phyloP scores from a whole-genome alignment of 164 flowering plant species.

The Pachysandra terminalis region DNA sequence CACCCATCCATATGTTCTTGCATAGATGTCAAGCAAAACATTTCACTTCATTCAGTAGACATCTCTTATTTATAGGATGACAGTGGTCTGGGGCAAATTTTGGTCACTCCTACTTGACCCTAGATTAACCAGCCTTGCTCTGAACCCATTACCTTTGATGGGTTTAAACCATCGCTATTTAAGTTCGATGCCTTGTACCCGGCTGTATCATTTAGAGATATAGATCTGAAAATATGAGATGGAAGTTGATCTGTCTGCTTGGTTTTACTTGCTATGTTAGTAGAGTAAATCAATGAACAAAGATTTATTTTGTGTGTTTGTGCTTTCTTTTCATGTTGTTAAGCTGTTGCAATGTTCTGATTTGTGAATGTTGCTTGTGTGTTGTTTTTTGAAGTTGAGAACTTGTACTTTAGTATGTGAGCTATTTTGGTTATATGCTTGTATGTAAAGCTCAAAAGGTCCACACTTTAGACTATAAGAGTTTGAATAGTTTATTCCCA shows the following conservation, averaged over 20 bases:
- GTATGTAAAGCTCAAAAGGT: background rate
- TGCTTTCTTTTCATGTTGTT: background rate
- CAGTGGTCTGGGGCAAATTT: too few relatives aligned
- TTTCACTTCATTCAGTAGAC: too few relatives aligned
- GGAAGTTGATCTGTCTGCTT: background rate
- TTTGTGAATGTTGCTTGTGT: background rate
- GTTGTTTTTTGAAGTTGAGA: background rate
- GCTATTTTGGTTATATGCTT: background rate
- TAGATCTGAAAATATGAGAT: background rate
- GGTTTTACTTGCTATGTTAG: background rate
- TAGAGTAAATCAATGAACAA: background rate
- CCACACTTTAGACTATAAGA: background rate
- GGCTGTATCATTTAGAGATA: too few relatives aligned
- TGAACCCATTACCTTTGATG: too few relatives aligned
- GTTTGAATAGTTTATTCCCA: background rate
- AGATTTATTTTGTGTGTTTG: background rate
- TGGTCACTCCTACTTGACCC: too few relatives aligned
- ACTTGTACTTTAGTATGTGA: background rate
- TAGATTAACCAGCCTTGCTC: too few relatives aligned
- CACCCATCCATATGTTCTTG: too few relatives aligned
- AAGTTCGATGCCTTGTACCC: too few relatives aligned
- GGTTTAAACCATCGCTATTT: too few relatives aligned
- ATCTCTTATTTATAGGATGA: too few relatives aligned
- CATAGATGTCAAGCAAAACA: too few relatives aligned
- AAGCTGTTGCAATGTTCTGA: background rate